phyloP scores from a whole-genome alignment of 2,329 filamentous ascomycete genomes.

The Diaporthe citriasiana region DNA sequence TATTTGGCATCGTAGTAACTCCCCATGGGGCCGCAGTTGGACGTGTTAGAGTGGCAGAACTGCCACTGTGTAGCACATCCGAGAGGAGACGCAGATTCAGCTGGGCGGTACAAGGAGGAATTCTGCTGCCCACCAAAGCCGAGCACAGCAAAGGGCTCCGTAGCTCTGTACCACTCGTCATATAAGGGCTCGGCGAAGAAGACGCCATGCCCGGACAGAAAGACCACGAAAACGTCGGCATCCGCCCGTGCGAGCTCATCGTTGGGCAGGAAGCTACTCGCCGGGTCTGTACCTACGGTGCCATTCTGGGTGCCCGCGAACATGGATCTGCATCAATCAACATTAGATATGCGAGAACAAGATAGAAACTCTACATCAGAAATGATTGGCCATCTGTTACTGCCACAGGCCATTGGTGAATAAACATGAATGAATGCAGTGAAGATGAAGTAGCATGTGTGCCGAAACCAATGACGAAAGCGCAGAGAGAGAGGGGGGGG shows the following conservation, averaged over 20 bases:
- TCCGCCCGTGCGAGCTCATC: not conserved
- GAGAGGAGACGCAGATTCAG: not conserved
- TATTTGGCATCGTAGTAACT: not conserved
- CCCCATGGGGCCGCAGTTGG: not conserved
- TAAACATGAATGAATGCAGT: not conserved
- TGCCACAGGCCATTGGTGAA: not conserved
- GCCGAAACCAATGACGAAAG: not conserved
- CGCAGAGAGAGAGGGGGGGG: not conserved
- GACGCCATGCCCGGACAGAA: constrained; percentile 6
- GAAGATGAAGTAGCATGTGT: not conserved
- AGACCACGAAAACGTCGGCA: not conserved
- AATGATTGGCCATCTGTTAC: not conserved
- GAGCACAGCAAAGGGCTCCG: not conserved
- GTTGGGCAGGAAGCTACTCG: not conserved
- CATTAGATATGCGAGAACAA: not conserved
- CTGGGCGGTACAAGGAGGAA: not conserved
- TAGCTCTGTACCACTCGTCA: constrained; percentile 10
- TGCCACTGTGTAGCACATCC: constrained; percentile 15
- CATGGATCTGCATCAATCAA: not conserved
- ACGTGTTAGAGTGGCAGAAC: not conserved
- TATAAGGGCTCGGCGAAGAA: not conserved
- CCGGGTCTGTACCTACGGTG: not conserved
- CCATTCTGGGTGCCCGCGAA: not conserved
- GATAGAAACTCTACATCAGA: not conserved
- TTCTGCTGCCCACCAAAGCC: not conserved